These are phyloP conservation scores for Trichopus zeylanicus DNA, from an alignment of 116 monocot genomes.

Conservation along the genomic window DNA sequence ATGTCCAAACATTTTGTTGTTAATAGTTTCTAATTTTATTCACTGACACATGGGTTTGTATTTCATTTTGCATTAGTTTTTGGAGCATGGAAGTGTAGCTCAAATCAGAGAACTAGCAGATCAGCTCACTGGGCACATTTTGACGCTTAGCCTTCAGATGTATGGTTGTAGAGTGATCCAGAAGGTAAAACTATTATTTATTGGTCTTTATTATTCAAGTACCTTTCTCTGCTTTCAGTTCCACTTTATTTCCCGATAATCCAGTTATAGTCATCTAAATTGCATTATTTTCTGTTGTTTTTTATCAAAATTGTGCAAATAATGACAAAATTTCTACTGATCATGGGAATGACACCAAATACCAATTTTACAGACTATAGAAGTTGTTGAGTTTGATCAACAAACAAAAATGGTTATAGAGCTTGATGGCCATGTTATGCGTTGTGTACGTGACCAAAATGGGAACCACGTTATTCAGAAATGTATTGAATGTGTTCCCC, in stretches of 20 bases:
- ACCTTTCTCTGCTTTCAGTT: too few species aligned
- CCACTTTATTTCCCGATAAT: too few species aligned
- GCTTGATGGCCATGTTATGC: conserved; percentile 44
- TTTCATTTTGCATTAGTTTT: conserved; percentile 34
- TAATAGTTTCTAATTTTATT: not conserved
- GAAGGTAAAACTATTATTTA: too few species aligned
- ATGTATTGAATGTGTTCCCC: conserved; percentile 41
- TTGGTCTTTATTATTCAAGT: too few species aligned
- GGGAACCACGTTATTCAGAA: conserved; percentile 56
- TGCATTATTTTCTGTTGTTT: too few species aligned
- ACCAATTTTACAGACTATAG: conserved; percentile 24
- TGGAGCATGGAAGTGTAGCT: conserved; percentile 54
- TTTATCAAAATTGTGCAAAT: too few species aligned
- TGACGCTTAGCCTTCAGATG: conserved; percentile 71
- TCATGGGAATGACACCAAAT: too few species aligned
- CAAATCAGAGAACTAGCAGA: conserved; percentile 58
- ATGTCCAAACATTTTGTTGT: not conserved
- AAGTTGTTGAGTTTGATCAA: conserved; percentile 39
- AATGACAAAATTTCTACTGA: too few species aligned
- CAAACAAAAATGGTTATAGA: conserved; percentile 33
- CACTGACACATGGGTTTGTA: not conserved
- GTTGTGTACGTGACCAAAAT: conserved; percentile 46
- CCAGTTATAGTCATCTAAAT: too few species aligned
- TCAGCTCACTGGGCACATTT: conserved; percentile 48
- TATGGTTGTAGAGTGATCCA: conserved; percentile 79